Conservation (phyloP, 2,329 filamentous ascomycete species). For the Ceratocystis destructans region DNA sequence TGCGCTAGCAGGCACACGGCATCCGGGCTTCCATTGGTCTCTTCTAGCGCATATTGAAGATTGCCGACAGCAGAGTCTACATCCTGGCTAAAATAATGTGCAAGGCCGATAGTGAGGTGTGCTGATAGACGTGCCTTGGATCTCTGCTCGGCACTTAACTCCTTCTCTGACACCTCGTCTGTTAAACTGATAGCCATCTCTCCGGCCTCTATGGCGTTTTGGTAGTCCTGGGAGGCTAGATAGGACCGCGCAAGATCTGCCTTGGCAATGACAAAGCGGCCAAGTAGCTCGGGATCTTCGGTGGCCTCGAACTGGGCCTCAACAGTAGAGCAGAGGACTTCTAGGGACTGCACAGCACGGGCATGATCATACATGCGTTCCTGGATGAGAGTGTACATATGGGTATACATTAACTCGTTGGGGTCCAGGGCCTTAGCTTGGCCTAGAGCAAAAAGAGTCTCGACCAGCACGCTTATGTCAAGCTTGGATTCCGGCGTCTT, state of each 20-base stretch:
- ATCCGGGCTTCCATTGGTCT: slow-evolving; percentile 64
- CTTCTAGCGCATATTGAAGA: slow-evolving; percentile 67
- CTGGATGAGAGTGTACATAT: slow-evolving; percentile 66
- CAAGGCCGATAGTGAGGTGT: slow-evolving; percentile 72
- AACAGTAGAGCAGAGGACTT: slow-evolving; percentile 51
- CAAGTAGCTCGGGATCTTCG: slow-evolving; percentile 61
- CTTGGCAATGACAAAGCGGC: slow-evolving; percentile 67
- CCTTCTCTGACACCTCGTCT: slow-evolving; percentile 53
- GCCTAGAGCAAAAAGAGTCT: slow-evolving; percentile 75
- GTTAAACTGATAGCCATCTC: slow-evolving; percentile 69
- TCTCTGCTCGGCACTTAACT: slow-evolving; percentile 50
- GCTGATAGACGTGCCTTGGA: slow-evolving; percentile 65
- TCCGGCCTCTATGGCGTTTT: slow-evolving; percentile 62
- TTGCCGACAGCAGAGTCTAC: slow-evolving; percentile 59
- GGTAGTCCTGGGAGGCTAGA: slow-evolving; percentile 52
- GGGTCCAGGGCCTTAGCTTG: slow-evolving; percentile 64
- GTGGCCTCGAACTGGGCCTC: slow-evolving; percentile 75
- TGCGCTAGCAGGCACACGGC: slow-evolving; percentile 79
- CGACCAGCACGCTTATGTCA: slow-evolving; percentile 53
- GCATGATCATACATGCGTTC: slow-evolving; percentile 62
- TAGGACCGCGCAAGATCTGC: slow-evolving; percentile 76
- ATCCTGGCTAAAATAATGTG: slow-evolving; percentile 56
- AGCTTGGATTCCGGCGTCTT: slow-evolving; percentile 35
- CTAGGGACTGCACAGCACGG: slow-evolving; percentile 50
- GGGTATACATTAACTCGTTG: slow-evolving; percentile 55